These are phyloP conservation scores for Clohesyomyces aquaticus DNA, from an alignment of 495 filamentous ascomycete species.

Conservation along the genomic window DNA sequence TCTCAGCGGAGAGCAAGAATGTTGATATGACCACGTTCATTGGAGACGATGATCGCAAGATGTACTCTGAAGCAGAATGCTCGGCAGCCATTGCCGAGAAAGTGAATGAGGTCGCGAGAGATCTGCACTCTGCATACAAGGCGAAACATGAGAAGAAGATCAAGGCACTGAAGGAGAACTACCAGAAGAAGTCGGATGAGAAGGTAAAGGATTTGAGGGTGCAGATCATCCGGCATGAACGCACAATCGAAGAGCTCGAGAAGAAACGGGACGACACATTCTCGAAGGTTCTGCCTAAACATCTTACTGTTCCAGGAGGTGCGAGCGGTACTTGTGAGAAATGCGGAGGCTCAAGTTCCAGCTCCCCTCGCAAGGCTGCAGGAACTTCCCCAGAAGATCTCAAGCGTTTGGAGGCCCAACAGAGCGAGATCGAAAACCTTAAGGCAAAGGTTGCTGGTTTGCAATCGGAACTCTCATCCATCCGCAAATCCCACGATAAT, in stretches of 20 bases:
- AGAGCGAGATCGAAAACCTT: slow-evolving; percentile 58
- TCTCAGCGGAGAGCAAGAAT: slow-evolving; percentile 46
- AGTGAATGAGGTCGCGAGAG: slow-evolving; percentile 81
- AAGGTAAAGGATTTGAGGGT: slow-evolving; percentile 74
- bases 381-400: slow-evolving; percentile 45
- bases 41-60: slow-evolving; percentile 14
- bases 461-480: slow-evolving; percentile 64
- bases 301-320: not conserved
- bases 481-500: slow-evolving; percentile 67
- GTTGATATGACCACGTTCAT: slow-evolving; percentile 36
- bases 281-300: slow-evolving; percentile 58
- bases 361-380: slow-evolving; percentile 50
- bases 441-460: slow-evolving; percentile 68
- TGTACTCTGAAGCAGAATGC: slow-evolving; percentile 39
- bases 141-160: slow-evolving; percentile 96
- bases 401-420: slow-evolving; percentile 53
- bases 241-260: slow-evolving; percentile 74
- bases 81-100: slow-evolving; percentile 72
- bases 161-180: slow-evolving; percentile 89
- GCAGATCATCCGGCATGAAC: slow-evolving; percentile 65
- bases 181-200: slow-evolving; percentile 87
- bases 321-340: slow-evolving; percentile 22
- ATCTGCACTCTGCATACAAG: slow-evolving; percentile 93
- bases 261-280: slow-evolving; percentile 66
- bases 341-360: slow-evolving; percentile 36